Base-by-base conservation (phyloP, 1,284 basidiomycete genomes). In the Ustilago trichophora region DNA sequence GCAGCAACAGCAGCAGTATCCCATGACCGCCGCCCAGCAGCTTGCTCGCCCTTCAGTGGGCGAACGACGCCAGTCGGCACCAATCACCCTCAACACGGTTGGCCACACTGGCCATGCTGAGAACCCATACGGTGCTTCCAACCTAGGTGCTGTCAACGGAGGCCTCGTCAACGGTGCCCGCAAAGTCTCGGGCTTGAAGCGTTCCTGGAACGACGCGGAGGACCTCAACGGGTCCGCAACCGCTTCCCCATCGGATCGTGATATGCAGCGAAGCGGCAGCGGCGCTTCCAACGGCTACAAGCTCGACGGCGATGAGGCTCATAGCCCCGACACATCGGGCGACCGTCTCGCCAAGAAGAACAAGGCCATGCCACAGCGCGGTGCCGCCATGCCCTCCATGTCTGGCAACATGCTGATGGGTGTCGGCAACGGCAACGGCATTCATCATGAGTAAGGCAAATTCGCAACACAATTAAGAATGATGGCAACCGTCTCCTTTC, bases 241-340 rank as follows among this genome's bases (percentile, higher is more conserved):
- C 15, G 60, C 56, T 13, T 65, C 67, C n/a, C 60, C 67, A 10
- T 60, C 67, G 21, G 67, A 70, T 3, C 51, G 62, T 44, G 67
- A 70, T 40, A 70, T 70, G 67, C 67, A 65, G 50, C 60, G 67
- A 47, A 70, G 51, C 46, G 67, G 67, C 24, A 65, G 60, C 46
- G 50, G 56, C 34, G 50, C 26, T 12, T 70, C 67, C 7, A 60
- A 49, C 26, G 62, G 67, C 40, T 65, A 65, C 67, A 70, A 70
- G 56, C 36, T 70, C 8, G 67, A 70, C 18, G 60, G 60, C 38
- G 67, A 70, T 13, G 57, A 64, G 18, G 33, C 52, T 26, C 52
- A 64, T 45, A 70, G 67, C 42, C 67, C 67, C 26, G 65, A 68
- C 50, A 65, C 52, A 16, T 60, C 60, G 41, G 62, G 36, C 19